Percentiles rank a stretch among this genome's conserved stretches.
phyloP scores from a whole-genome alignment of 495 filamentous ascomycete species.

The Acidiella bohemica region DNA sequence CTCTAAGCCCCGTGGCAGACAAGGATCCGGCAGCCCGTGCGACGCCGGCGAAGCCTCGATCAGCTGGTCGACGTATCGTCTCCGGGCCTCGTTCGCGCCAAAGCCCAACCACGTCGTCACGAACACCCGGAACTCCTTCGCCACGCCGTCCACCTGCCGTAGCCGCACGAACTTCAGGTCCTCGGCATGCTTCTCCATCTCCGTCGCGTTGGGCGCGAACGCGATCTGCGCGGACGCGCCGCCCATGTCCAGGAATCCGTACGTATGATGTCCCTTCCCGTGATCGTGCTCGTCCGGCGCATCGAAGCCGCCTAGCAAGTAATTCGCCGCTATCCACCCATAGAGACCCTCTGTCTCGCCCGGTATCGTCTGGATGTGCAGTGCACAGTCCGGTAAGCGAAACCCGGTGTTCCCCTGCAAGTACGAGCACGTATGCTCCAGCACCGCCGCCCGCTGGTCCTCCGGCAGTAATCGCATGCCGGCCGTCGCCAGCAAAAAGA shows the following conservation, averaged over 20 bases:
- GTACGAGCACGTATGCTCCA: conserved; percentile 72
- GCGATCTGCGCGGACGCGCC: conserved; percentile 97
- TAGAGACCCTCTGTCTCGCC: conserved; percentile 97
- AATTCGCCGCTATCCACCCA: conserved; percentile 99
- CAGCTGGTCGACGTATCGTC: conserved; percentile 63
- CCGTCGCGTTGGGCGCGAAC: conserved; percentile 88
- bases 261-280: conserved; percentile 86
- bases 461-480: conserved; percentile 84
- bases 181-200: conserved; percentile 77
- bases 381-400: conserved; percentile 71
- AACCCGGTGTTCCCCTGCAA: conserved; percentile 68
- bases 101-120: conserved; percentile 95
- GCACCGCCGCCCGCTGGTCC: conserved; percentile 51
- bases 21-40: conserved; percentile 76
- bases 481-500: conserved; percentile 94
- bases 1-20: conserved; percentile 64
- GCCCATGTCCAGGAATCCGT: conserved; percentile 97
- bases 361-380: conserved; percentile 88
- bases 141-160: conserved; percentile 61
- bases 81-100: conserved; percentile 80
- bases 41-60: conserved; percentile 41
- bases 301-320: conserved; percentile 87
- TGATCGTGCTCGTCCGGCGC: conserved; percentile 56
- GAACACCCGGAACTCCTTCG: conserved; percentile 75
- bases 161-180: conserved; percentile 78